phyloP scores from a whole-genome alignment of 331 rosid species.

The Malus hybrid region DNA sequence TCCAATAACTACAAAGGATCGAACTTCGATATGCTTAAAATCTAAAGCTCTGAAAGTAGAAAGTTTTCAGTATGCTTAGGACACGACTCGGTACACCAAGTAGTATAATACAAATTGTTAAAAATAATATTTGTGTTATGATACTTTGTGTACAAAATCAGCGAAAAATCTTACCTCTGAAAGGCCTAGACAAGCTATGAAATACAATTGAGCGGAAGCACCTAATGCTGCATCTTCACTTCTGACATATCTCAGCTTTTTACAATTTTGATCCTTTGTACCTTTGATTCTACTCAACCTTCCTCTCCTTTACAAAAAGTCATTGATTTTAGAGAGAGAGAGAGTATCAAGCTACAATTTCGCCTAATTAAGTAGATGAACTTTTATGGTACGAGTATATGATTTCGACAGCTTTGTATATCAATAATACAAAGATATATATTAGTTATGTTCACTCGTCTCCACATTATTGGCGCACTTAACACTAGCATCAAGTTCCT shows the following conservation, averaged over 20 bases:
- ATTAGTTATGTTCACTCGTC: too few species aligned
- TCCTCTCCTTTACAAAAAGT: background rate
- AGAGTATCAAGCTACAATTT: background rate
- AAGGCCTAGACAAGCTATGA: background rate
- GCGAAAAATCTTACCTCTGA: background rate
- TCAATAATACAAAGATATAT: too few species aligned
- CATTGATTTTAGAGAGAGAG: background rate
- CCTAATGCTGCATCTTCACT: background rate
- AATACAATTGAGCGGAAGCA: background rate
- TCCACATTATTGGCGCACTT: too few species aligned
- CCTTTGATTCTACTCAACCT: background rate
- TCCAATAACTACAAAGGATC: background rate
- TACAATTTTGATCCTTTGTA: background rate
- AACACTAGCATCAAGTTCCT: background rate
- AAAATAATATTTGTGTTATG: too few species aligned
- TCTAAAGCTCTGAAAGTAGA: background rate
- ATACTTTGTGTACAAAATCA: too few species aligned
- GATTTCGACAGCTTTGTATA: fast-evolving
- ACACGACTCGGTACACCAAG: too few species aligned
- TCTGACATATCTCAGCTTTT: background rate
- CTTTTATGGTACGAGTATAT: too few species aligned
- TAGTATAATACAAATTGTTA: too few species aligned
- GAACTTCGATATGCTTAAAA: background rate
- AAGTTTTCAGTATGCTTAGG: too few species aligned
- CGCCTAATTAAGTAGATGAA: background rate